Base-by-base conservation (phyloP, 202 grass and related monocot species). In the Miscanthus sacchariflorus region DNA sequence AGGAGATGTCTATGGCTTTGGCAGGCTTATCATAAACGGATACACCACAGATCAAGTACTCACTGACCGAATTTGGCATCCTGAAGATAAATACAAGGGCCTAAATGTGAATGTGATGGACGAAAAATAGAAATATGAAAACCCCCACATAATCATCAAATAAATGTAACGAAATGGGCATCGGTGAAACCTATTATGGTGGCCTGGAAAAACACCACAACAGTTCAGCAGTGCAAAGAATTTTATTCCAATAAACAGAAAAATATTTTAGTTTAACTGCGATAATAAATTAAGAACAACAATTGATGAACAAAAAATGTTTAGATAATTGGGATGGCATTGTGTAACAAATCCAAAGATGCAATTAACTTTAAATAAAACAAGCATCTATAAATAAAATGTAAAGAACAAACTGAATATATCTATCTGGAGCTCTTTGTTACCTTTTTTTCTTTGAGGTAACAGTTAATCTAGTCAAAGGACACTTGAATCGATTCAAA, bases 41-140 rank as follows among this genome's bases (percentile, higher is more conserved):
- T 70, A 40, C 59, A 44, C 24, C n/a, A 70, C 6, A 77, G 3
- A 63, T 24, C 11, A 70, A 64, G 70, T 70, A 84, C 9, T n/a
- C 9, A 21, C 21, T 4, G 49, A 45, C 14, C 11, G n/a, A 44
- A 28, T 85, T 6, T 7, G 4, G 78, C 44, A 40, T 58, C 67
- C 66, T 45, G 45, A 86, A 79, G 52, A 84, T n/a, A 88, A 33
- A 19, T 48, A 33, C 33, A 81, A 44, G 45, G 7, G 9, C 30
- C 24, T 76, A 76, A 74, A 85, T 14, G 18, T 19, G 75, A 76
- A 23, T 58, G 24, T 46, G 6, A 74, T 25, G 6, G 18, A 74
- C 43, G 7, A 76, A 80, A 85, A 74, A 59, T 24, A 68, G 17
- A 89, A 74, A 81, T 58, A 45, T 84, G 27, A 52, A 18, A 79